phyloP scores from a whole-genome alignment of 805 yeast species.

The Spencermartinsiella europaea region DNA sequence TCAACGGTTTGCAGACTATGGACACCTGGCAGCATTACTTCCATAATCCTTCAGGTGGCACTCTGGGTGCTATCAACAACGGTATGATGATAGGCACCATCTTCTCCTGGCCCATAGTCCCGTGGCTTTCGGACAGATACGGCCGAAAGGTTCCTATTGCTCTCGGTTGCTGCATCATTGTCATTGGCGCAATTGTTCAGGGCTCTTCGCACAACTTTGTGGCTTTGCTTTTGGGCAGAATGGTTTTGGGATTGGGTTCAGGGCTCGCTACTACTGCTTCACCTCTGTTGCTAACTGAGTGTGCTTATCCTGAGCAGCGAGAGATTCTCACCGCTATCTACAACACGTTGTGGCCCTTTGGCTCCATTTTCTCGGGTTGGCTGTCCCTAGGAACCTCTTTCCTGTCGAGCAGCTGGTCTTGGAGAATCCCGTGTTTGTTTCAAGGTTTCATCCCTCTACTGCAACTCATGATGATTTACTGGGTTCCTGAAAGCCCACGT shows the following conservation, averaged over 20 bases:
- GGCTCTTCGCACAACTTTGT: slow-evolving; percentile 40
- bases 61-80: slow-evolving; percentile 15
- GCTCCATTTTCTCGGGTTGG: slow-evolving; percentile 76
- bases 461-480: slow-evolving; percentile 43
- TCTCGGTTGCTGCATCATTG: slow-evolving; percentile 50
- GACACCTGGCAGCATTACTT: slow-evolving; percentile 13
- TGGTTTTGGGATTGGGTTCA: slow-evolving; percentile 64
- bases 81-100: slow-evolving; percentile 24
- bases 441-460: slow-evolving; percentile 59
- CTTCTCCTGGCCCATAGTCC: slow-evolving; percentile 48
- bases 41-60: slow-evolving; percentile 13
- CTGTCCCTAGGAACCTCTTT: slow-evolving; percentile 56
- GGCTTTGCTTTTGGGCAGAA: slow-evolving; percentile 67
- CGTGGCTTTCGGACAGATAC: slow-evolving; percentile 48
- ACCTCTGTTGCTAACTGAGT: slow-evolving; percentile 78
- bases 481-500: slow-evolving; percentile 87
- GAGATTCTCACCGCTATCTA: slow-evolving; percentile 54
- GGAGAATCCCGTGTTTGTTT: slow-evolving; percentile 73
- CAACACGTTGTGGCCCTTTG: slow-evolving; percentile 67
- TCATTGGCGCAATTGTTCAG: slow-evolving; percentile 54
- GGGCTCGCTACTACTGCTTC: slow-evolving; percentile 72
- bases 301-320: slow-evolving; percentile 55
- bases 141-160: slow-evolving; percentile 53
- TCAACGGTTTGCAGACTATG: slow-evolving; percentile 22
- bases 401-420: slow-evolving; percentile 36